Base-by-base conservation (phyloP, 2,329 filamentous ascomycete genomes). In the Colletotrichum caudatum region DNA sequence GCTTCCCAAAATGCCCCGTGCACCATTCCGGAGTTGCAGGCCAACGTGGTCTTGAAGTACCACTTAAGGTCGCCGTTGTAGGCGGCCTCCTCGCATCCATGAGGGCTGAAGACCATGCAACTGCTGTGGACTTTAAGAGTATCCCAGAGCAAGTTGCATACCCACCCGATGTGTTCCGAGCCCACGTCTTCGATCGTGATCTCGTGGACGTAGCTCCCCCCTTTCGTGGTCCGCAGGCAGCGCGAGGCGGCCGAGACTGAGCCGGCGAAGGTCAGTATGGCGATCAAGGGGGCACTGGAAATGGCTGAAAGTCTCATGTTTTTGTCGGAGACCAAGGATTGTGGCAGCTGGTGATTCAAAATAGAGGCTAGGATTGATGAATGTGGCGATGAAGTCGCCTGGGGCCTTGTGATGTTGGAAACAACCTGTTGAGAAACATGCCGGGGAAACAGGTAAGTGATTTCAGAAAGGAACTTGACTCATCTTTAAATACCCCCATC, bases 81-180 rank as follows among this genome's bases (percentile, higher is more conserved):
- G 23, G 5, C 6, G 23, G 23, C 37, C 14, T 41, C 37, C 39
- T 59, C 23, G 39, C 57, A 59, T 23, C 57, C 57, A 18, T 59
- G 33, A 26, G 57, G 57, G 18, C 8, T 18, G 18, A 46, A 59
- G 23, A 59, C 57, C 57, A 59, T 59, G 57, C 57, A 59, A 16
- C 1, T 18, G 23, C 6, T 16, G 16, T 20, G 5, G 1, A 23
- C 16, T 33, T 33, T 59, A 23, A 59, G 57, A 3, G 46, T 59
- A 4, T 59, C 39, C 57, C 57, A 59, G 23, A 59, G 57, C 16
- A 5, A 1, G 1, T 5, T n/a, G 39, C 57, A 59, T 4, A 20
- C 2, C 4, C 3, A 1, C 4, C 3, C 39, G 20, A 39, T 26
- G 7, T 5, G 33, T 9, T n/a, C 16, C 11, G 57, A 7, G 23